Conservation (phyloP, 2,329 filamentous ascomycete species). For the Aspergillus persii region DNA sequence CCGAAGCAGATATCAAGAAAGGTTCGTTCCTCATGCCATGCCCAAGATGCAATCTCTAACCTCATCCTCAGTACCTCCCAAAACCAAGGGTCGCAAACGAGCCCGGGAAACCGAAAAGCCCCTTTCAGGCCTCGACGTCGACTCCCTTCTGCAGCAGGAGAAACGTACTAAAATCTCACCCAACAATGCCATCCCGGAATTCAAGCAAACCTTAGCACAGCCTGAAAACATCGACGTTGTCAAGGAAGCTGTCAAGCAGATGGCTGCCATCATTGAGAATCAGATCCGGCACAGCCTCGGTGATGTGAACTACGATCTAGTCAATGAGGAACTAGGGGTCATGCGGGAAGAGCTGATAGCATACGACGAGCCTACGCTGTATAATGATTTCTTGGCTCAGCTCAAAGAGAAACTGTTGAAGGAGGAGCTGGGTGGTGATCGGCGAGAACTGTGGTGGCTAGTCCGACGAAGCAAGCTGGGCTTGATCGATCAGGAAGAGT, state of each 20-base stretch:
- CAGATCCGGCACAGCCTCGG: constrained; percentile 73
- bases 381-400: constrained; percentile 68
- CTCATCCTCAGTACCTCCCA: constrained; percentile 68
- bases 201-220: constrained; percentile 72
- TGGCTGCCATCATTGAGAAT: constrained; percentile 67
- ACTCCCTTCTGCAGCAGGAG: constrained; percentile 68
- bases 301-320: constrained; percentile 69
- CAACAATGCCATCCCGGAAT: constrained; percentile 82
- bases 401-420: constrained; percentile 71
- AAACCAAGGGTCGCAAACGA: constrained; percentile 69
- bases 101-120: constrained; percentile 72
- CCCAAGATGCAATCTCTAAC: constrained; percentile 19
- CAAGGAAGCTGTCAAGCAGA: constrained; percentile 68
- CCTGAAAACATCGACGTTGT: constrained; percentile 62
- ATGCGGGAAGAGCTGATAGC: constrained; percentile 75
- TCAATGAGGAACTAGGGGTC: constrained; percentile 71
- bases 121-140: constrained; percentile 84
- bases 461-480: constrained; percentile 67
- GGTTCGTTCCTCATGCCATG: constrained; percentile 44
- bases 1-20: constrained; percentile 78
- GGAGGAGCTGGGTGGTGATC: constrained; percentile 70
- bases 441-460: constrained; percentile 78
- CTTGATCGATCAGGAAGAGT: constrained; percentile 65
- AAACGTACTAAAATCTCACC: constrained; percentile 55
- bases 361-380: constrained; percentile 71